These are phyloP conservation scores for Triticum dicoccoides DNA, from an alignment of 176 grass and related monocot species.

Conservation along the genomic window DNA sequence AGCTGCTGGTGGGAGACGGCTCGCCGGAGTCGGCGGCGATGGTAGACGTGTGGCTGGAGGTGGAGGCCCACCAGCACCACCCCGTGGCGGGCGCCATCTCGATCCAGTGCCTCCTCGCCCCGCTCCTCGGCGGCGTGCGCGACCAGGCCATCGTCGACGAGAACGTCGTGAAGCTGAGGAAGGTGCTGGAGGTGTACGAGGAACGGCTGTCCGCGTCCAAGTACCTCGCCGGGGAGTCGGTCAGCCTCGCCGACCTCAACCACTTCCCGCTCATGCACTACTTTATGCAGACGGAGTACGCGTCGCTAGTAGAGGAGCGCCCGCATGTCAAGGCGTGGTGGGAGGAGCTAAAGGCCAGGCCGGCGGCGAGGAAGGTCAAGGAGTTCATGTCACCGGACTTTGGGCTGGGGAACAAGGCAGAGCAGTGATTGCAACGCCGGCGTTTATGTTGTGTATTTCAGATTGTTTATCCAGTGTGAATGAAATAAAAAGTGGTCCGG, in stretches of 20 bases:
- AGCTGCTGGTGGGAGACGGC: not conserved
- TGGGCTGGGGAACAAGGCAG: not conserved
- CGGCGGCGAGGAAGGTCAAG: slow-evolving; percentile 27
- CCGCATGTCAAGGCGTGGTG: slow-evolving; percentile 43
- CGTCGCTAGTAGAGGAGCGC: not conserved
- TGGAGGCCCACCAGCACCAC: slow-evolving; percentile 25
- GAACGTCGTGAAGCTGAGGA: slow-evolving; percentile 9
- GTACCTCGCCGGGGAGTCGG: slow-evolving; percentile 39
- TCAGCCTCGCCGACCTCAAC: slow-evolving; percentile 50
- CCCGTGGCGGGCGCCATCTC: not conserved
- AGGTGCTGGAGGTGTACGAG: slow-evolving; percentile 42
- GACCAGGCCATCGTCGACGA: slow-evolving; percentile 29
- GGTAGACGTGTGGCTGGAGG: slow-evolving; percentile 33
- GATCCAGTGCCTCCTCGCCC: not conserved
- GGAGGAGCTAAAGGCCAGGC: slow-evolving; percentile 37
- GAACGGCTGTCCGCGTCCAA: not conserved
- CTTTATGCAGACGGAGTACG: slow-evolving; percentile 33
- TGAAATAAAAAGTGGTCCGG: too few species aligned
- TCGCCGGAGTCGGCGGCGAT: not conserved
- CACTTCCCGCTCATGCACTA: slow-evolving; percentile 29
- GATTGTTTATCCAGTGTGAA: too few species aligned
- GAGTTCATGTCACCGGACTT: not conserved
- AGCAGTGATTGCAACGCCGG: not conserved
- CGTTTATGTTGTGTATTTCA: too few species aligned
- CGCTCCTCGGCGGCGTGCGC: slow-evolving; percentile 4